phyloP scores from a whole-genome alignment of 257 asterid genomes.

The Jasminum sambac region DNA sequence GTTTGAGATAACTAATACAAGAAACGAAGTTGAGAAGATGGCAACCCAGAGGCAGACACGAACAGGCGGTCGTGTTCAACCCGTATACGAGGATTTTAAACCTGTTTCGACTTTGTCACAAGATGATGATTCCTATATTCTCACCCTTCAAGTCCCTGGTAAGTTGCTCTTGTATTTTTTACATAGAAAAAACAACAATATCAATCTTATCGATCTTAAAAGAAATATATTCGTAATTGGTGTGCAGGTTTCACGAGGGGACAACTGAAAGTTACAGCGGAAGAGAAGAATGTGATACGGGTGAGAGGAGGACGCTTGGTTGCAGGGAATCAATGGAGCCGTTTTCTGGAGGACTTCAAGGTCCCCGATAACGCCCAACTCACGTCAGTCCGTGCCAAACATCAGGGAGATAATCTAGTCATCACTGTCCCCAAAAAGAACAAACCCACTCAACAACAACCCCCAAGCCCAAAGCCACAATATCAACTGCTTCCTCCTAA shows the following conservation, averaged over 20 bases:
- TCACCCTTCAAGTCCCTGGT: conserved; percentile 75
- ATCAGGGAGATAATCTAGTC: conserved; percentile 55
- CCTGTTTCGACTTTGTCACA: conserved; percentile 63
- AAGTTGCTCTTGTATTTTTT: neutral
- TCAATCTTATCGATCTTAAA: too few species aligned
- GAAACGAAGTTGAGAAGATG: conserved; percentile 25
- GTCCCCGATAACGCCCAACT: conserved; percentile 55
- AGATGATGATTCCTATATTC: conserved; percentile 52
- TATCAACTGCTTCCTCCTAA: conserved; percentile 29
- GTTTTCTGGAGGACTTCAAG: conserved; percentile 67
- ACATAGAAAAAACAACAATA: too few species aligned
- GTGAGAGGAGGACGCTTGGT: conserved; percentile 63
- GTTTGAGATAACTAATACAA: neutral
- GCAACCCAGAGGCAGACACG: conserved; percentile 40
- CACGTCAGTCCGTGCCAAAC: conserved; percentile 56
- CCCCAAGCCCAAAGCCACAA: conserved; percentile 18
- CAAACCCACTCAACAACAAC: neutral
- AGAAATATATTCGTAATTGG: too few species aligned
- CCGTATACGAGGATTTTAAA: conserved; percentile 60
- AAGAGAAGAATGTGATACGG: conserved; percentile 52
- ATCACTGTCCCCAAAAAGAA: conserved; percentile 48
- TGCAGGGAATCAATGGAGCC: conserved; percentile 72
- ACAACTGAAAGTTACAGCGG: conserved; percentile 59
- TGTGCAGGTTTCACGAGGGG: conserved; percentile 64
- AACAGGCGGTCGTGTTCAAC: conserved; percentile 37